phyloP scores from a whole-genome alignment of 2,329 filamentous ascomycete species.

The Fusarium ramigenum region DNA sequence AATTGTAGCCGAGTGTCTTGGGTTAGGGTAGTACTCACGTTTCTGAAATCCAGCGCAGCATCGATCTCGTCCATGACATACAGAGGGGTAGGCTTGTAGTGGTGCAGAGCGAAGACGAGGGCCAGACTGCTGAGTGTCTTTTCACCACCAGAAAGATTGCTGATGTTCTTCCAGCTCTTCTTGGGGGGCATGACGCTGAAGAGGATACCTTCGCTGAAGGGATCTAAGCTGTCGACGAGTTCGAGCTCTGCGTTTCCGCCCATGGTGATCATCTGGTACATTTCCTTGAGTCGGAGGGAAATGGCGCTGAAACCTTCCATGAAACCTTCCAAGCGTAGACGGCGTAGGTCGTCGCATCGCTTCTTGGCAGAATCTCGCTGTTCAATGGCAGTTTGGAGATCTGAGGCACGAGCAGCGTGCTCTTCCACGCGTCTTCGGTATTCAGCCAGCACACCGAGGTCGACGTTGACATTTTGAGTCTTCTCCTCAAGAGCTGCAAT shows the following conservation, averaged over 20 bases:
- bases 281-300: constrained; percentile 94
- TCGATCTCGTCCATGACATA: constrained; percentile 99
- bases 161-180: constrained; percentile 99
- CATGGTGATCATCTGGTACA: constrained; percentile 99
- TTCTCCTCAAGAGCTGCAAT: constrained; percentile 71
- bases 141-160: constrained; percentile 93
- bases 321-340: constrained; percentile 91
- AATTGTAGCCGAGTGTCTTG: constrained; percentile 40
- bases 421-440: constrained; percentile 89
- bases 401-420: constrained; percentile 81
- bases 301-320: constrained; percentile 98
- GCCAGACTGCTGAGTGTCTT: constrained; percentile 95
- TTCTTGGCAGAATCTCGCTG: constrained; percentile 89
- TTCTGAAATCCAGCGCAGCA: constrained; percentile 95
- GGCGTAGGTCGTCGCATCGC: constrained; percentile 89
- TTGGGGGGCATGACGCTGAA: constrained; percentile 99
- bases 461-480: constrained; percentile 86
- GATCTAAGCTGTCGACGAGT: constrained; percentile 93
- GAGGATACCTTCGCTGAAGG: constrained; percentile 94
- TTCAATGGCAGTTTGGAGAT: constrained; percentile 80
- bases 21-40: constrained; percentile 69
- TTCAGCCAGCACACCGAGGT: constrained; percentile 87
- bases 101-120: constrained; percentile 96
- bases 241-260: constrained; percentile 98
- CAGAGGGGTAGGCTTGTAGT: constrained; percentile 96